phyloP scores from a whole-genome alignment of 352 stramenopile species.

The Phytophthora multivora region DNA sequence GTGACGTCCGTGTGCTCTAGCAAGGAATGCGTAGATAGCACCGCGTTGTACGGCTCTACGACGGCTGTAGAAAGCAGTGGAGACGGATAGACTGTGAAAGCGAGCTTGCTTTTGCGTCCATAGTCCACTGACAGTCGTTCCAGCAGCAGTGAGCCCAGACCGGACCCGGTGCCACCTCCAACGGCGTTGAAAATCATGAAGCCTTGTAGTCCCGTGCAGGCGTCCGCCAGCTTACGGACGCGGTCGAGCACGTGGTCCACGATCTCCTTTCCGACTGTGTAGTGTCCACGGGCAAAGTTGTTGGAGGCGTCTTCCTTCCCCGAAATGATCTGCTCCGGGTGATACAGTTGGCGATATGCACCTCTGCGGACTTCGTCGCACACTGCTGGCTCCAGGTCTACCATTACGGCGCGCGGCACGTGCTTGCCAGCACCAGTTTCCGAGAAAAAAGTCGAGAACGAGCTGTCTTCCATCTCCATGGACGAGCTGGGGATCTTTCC shows the following conservation, averaged over 20 bases:
- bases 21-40: conserved; percentile 6
- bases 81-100: conserved; percentile 1
- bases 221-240: conserved; percentile 96
- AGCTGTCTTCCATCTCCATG: background rate
- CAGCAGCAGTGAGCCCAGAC: background rate
- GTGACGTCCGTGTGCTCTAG: conserved; percentile 1
- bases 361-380: conserved; percentile 96
- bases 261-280: conserved; percentile 94
- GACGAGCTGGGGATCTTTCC: background rate
- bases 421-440: conserved; percentile 3
- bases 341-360: conserved; percentile 96
- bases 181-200: conserved; percentile 59
- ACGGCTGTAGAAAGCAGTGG: background rate
- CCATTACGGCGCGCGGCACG: background rate
- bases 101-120: conserved; percentile 5
- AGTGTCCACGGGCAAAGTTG: conserved; percentile 92
- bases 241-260: conserved; percentile 96
- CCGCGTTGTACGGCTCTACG: conserved; percentile 4
- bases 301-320: conserved; percentile 91
- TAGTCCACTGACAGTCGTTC: conserved; percentile 2
- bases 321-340: conserved; percentile 56
- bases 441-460: conserved; percentile 7
- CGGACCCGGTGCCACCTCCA: conserved; percentile 35
- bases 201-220: conserved; percentile 96
- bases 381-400: conserved; percentile 92